These are phyloP conservation scores for Scutellaria barbata DNA, from an alignment of 257 asterid genomes.

Conservation along the genomic window DNA sequence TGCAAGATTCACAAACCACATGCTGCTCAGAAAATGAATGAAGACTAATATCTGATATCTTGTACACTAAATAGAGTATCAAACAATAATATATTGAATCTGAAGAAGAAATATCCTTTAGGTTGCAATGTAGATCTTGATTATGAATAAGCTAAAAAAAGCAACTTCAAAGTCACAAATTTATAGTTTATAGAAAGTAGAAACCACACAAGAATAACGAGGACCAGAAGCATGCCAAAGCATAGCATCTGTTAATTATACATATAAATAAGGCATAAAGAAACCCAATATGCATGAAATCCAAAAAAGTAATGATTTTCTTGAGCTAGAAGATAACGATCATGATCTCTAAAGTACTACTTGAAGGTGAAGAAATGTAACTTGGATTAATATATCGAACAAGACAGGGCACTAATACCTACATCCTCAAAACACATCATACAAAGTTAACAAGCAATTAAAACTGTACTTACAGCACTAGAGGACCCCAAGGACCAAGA, in stretches of 20 bases:
- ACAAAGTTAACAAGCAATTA: constrained; percentile 7
- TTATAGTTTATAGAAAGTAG: background rate
- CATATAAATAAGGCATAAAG: background rate
- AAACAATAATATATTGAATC: background rate
- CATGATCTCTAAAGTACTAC: too few species aligned
- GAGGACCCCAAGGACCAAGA: constrained; percentile 99
- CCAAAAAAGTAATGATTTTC: constrained; percentile 2
- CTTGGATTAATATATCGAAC: constrained; percentile 10
- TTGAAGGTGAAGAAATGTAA: constrained; percentile 1
- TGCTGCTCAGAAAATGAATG: constrained; percentile 1
- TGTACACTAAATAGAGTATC: background rate
- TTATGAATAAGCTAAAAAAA: background rate
- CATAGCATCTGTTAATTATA: background rate
- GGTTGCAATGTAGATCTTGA: background rate
- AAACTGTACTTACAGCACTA: constrained; percentile 73
- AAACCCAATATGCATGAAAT: background rate
- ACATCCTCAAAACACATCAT: background rate
- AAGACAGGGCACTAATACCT: constrained; percentile 3
- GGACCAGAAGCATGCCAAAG: constrained; percentile 3
- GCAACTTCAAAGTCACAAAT: too few species aligned
- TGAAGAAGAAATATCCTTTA: background rate
- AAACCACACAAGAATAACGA: background rate
- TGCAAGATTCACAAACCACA: constrained; percentile 44
- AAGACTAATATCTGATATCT: background rate
- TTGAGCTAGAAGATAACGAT: constrained; percentile 13